Conservation (phyloP, 768 basidiomycete species). For the Hypsizygus marmoreus region DNA sequence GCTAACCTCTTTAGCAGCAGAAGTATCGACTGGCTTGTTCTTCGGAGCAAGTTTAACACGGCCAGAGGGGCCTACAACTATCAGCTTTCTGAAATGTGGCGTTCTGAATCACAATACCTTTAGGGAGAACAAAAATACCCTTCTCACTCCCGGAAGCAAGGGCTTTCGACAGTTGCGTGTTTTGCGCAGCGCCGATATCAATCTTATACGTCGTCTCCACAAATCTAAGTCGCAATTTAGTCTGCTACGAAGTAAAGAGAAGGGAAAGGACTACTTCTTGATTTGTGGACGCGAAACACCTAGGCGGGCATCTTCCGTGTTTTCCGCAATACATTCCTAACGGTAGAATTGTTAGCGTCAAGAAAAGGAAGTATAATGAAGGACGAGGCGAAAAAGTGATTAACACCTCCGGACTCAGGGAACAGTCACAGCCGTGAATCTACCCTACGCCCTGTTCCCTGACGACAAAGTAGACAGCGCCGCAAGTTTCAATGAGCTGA, state of each 20-base stretch:
- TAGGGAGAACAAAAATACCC: slow-evolving; percentile 82
- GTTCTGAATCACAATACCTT: slow-evolving; percentile 52
- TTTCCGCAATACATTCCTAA: slow-evolving; percentile 80
- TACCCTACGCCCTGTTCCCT: slow-evolving; percentile 27
- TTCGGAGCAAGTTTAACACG: slow-evolving; percentile 73
- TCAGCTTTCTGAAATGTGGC: too few species aligned
- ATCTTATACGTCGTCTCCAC: slow-evolving; percentile 84
- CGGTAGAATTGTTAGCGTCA: not conserved
- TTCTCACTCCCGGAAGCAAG: slow-evolving; percentile 83
- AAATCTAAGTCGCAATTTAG: slow-evolving; percentile 50
- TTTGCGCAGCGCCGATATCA: slow-evolving; percentile 77
- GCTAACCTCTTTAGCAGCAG: slow-evolving; percentile 44
- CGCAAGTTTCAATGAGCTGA: too few species aligned
- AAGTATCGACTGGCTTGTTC: slow-evolving; percentile 38
- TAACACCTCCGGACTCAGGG: not conserved
- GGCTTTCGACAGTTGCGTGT: slow-evolving; percentile 76
- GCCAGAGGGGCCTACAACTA: slow-evolving; percentile 56
- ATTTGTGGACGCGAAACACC: slow-evolving; percentile 91
- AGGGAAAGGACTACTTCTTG: slow-evolving; percentile 69
- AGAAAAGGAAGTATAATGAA: not conserved
- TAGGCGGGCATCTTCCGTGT: slow-evolving; percentile 73
- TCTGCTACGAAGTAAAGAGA: slow-evolving; percentile 7
- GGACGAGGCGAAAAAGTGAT: slow-evolving; percentile 16
- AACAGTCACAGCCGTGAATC: not conserved
- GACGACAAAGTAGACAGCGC: slow-evolving; percentile 9